These are phyloP conservation scores for Saccharum hybrid DNA, from an alignment of 202 grass and related monocot genomes.

Conservation along the genomic window DNA sequence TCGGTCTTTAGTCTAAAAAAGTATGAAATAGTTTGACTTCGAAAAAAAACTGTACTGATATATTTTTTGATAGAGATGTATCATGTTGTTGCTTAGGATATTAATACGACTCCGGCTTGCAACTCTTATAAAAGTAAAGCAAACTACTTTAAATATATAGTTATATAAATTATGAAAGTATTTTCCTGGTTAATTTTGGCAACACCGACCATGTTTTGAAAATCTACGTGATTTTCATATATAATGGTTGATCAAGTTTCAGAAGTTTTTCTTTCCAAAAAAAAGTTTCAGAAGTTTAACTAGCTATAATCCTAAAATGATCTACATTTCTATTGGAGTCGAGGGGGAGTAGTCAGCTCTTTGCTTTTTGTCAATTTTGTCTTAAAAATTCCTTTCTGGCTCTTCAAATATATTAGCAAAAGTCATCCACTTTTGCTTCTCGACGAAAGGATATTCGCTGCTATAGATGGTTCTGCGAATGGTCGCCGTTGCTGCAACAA, in stretches of 20 bases:
- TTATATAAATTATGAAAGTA: background rate
- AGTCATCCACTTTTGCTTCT: constrained; percentile 6
- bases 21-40: background rate
- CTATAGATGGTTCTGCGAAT: background rate
- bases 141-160: too few species aligned
- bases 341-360: background rate
- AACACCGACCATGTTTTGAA: background rate
- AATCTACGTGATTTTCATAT: too few species aligned
- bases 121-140: too few species aligned
- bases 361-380: background rate
- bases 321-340: background rate
- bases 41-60: background rate
- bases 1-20: too few species aligned
- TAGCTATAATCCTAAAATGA: too few species aligned
- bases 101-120: background rate
- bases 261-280: too few species aligned
- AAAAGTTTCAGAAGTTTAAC: too few species aligned
- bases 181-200: background rate
- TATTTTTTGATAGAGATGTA: background rate
- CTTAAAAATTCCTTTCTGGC: background rate
- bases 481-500: constrained; percentile 40
- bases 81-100: background rate
- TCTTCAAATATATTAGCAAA: background rate
- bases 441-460: background rate
- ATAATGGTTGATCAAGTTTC: too few species aligned